Conservation (phyloP, 169 alveolate species). For the Babesia bovis region DNA sequence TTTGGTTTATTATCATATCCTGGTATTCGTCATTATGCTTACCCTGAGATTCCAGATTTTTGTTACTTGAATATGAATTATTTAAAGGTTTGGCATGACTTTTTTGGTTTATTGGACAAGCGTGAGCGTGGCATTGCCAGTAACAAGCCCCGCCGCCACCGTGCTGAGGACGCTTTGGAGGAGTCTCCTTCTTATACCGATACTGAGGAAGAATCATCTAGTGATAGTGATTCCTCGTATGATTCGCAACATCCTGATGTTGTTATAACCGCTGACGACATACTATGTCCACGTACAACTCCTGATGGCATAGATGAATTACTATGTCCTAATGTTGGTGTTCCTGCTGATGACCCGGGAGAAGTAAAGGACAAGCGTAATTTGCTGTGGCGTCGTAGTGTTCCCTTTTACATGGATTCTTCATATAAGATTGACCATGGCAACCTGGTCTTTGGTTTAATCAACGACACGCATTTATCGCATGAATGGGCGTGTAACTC, state of each 20-base stretch:
- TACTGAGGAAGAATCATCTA: constrained; percentile 9
- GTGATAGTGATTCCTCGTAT: neutral
- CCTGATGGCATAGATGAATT: neutral
- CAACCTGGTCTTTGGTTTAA: constrained; percentile 40
- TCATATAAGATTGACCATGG: constrained; percentile 38
- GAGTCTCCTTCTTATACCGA: neutral
- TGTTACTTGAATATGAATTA: constrained; percentile 4
- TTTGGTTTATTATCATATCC: constrained; percentile 26
- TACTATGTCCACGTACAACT: constrained; percentile 9
- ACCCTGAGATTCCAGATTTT: constrained; percentile 56
- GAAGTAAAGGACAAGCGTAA: neutral
- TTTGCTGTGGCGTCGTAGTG: neutral
- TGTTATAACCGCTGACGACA: constrained; percentile 28
- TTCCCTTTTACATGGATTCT: constrained; percentile 48
- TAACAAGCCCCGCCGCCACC: constrained; percentile 1
- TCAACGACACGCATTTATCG: constrained; percentile 23
- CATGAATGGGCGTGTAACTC: constrained; percentile 51
- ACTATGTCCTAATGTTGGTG: neutral
- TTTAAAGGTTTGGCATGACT: constrained; percentile 35
- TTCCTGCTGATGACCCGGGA: neutral
- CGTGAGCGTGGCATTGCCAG: constrained; percentile 11
- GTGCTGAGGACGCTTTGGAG: neutral
- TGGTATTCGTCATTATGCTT: constrained; percentile 58
- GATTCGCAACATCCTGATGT: neutral
- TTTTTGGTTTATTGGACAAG: constrained; percentile 22